phyloP scores from a whole-genome alignment of 1,139 yeast species.

The Suhomyces choctaworum region DNA sequence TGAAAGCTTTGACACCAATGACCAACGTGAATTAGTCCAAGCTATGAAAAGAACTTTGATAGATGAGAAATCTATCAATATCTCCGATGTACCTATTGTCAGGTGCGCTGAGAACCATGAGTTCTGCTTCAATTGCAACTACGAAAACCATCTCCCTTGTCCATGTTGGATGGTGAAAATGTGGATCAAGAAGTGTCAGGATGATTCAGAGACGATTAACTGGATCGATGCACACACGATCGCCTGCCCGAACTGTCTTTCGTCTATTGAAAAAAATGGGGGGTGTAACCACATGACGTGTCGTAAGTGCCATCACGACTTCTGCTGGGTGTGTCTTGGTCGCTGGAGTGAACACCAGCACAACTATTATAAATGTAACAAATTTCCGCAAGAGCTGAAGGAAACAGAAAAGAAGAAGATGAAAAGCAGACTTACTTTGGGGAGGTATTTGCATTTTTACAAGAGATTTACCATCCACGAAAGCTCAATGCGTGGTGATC shows the following conservation, averaged over 20 bases:
- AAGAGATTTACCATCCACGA: constrained; percentile 77
- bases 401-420: constrained; percentile 33
- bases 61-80: constrained; percentile 13
- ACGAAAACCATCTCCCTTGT: constrained; percentile 80
- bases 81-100: constrained; percentile 40
- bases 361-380: constrained; percentile 65
- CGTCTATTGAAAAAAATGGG: constrained; percentile 75
- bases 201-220: constrained; percentile 84
- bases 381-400: constrained; percentile 37
- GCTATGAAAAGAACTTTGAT: constrained; percentile 13
- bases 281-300: constrained; percentile 98
- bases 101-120: constrained; percentile 65
- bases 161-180: constrained; percentile 68
- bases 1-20: constrained; percentile 19
- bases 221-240: constrained; percentile 93
- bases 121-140: constrained; percentile 78
- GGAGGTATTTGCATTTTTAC: constrained; percentile 75
- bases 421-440: constrained; percentile 46
- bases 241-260: constrained; percentile 68
- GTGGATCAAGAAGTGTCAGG: constrained; percentile 82
- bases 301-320: constrained; percentile 70
- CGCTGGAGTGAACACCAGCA: constrained; percentile 75
- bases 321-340: constrained; percentile 91
- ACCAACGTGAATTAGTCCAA: constrained; percentile 15
- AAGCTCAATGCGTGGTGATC: constrained; percentile 73